phyloP scores from a whole-genome alignment of 1,284 basidiomycete species.

The Cryptococcus sp. region DNA sequence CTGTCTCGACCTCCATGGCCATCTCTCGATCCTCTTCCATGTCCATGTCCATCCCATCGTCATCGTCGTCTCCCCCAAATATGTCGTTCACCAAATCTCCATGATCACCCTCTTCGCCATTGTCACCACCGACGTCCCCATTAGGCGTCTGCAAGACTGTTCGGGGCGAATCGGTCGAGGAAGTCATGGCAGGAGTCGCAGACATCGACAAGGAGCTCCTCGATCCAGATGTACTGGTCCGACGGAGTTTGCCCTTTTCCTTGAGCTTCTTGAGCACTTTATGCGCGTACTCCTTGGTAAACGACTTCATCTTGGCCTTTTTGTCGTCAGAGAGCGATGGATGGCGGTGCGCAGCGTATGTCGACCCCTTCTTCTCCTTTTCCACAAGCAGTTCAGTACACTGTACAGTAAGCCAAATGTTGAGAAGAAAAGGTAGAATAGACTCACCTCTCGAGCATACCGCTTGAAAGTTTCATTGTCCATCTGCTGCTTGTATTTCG shows the following conservation, averaged over 20 bases:
- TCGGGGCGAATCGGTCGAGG: constrained; percentile 2
- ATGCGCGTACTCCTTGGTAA: constrained; percentile 74
- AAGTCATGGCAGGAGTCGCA: neutral
- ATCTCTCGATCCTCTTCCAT: constrained; percentile 19
- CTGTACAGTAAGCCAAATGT: constrained; percentile 47
- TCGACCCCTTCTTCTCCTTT: constrained; percentile 88
- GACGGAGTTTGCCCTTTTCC: constrained; percentile 37
- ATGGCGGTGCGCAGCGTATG: constrained; percentile 63
- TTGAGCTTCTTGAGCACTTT: constrained; percentile 42
- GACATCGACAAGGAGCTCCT: neutral
- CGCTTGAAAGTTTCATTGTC: constrained; percentile 87
- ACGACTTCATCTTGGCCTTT: constrained; percentile 81
- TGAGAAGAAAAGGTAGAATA: neutral
- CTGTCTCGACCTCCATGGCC: neutral
- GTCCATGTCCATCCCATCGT: constrained; percentile 4
- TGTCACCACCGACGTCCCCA: neutral
- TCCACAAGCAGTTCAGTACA: constrained; percentile 74
- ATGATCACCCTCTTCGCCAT: neutral
- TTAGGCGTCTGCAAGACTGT: constrained; percentile 5
- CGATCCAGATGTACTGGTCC: neutral
- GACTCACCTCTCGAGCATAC: constrained; percentile 82
- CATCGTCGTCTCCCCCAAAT: constrained; percentile 17
- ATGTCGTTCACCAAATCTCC: constrained; percentile 20
- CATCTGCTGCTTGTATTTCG: constrained; percentile 74
- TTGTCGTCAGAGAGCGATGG: constrained; percentile 82